Evolutionary conservation across 352 stramenopile species (phyloP), one percentile per base, ranked within the genome.

Genomic region (Globisporangium cystogenes): DNA sequence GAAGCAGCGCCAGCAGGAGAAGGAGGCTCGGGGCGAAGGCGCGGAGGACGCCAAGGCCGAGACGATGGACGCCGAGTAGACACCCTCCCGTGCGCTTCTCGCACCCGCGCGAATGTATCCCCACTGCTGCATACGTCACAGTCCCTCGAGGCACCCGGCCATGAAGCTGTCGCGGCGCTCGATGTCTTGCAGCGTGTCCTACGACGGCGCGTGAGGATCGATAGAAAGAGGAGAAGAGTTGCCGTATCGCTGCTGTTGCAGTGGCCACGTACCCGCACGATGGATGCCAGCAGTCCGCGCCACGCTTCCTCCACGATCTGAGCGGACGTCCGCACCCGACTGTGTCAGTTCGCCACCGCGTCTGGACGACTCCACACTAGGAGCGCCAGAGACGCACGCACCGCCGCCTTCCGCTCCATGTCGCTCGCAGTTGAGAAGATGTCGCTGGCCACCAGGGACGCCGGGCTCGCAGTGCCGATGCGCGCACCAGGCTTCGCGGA

Each of bases 161-260:
- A 89, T 76, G 54, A 74, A 79, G 53, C 64, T 86, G 57, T 90
- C 79, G 8, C 70, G 71, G 23, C 71, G 67, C 46, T 82, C 68
- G 4, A 89, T 83, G 47, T 90, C 77, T 56, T 86, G 62, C 33
- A 92, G 56, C 20, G 79, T 89, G 49, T 90, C 74, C 74, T 86
- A 20, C 5, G 11, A 23, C 14, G 6, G 11, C 43, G n/a, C 23
- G n/a, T n/a, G 4, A n/a, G 5, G 1, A 41, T 11, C 23, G 40
- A 40, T 20, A 21, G 29, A 35, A 14, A 40, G 2, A 40, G 41
- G 40, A 20, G 7, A 39, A 29, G 3, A 40, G 51, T 26, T 18
- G 31, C 5, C 18, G 26, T 20, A 21, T 18, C 31, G 16, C 16
- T 40, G 23, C 16, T 23, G n/a, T n/a, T n/a, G n/a, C n/a, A 23